phyloP scores from a whole-genome alignment of 306 rosid genomes.

The Hylodesmum podocarpum region DNA sequence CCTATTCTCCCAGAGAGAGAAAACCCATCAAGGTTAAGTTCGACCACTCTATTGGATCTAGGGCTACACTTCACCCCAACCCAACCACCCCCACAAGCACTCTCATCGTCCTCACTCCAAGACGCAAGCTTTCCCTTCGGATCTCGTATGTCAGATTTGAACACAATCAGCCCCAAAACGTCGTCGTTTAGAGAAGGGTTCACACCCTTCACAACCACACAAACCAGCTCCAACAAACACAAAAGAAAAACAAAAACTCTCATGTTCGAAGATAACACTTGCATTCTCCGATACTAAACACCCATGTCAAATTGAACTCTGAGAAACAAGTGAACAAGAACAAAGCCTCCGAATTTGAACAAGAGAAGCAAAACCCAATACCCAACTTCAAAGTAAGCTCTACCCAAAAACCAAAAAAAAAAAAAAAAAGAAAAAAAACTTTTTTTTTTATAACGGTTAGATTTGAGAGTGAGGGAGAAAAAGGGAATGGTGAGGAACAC shows the following conservation, averaged over 20 bases:
- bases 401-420: background rate
- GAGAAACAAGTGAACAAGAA: background rate
- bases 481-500: background rate
- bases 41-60: slow-evolving; percentile 85
- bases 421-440: background rate
- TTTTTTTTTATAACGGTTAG: slow-evolving; percentile 42
- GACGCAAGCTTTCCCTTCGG: slow-evolving; percentile 66
- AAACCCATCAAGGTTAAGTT: slow-evolving; percentile 79
- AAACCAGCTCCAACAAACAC: slow-evolving; percentile 37
- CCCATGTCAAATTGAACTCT: slow-evolving; percentile 47
- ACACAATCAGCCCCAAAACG: slow-evolving; percentile 90
- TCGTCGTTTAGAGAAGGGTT: slow-evolving; percentile 92
- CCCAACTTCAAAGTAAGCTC: slow-evolving; percentile 23
- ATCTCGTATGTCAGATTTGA: slow-evolving; percentile 87
- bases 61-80: slow-evolving; percentile 82
- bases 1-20: slow-evolving; percentile 83
- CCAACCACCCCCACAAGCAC: slow-evolving; percentile 66
- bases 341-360: slow-evolving; percentile 6
- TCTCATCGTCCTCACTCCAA: slow-evolving; percentile 94
- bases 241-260: slow-evolving; percentile 11
- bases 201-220: slow-evolving; percentile 48
- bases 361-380: background rate
- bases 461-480: slow-evolving; percentile 23
- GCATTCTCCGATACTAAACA: slow-evolving; percentile 45
- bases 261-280: slow-evolving; percentile 42